phyloP scores from a whole-genome alignment of 1,284 basidiomycete genomes.

The Irpex sp. region DNA sequence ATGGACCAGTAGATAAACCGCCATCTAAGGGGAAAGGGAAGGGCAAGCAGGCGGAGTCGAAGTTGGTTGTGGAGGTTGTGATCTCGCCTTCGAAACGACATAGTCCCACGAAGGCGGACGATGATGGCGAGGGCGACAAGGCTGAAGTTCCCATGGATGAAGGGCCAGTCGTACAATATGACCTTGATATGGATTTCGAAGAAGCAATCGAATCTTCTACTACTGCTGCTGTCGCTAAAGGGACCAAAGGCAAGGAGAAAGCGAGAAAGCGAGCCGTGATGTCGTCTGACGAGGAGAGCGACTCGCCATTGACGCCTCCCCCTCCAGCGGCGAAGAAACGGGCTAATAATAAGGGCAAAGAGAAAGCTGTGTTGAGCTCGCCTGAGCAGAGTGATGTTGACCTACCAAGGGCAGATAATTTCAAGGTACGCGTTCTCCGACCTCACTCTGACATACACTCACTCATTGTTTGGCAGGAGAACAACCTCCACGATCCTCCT shows the following conservation, averaged over 20 bases:
- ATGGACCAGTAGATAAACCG: constrained; percentile 7
- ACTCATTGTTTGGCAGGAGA: background rate
- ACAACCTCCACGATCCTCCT: background rate
- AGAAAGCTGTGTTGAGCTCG: background rate
- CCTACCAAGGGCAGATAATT: background rate
- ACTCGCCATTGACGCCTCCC: background rate
- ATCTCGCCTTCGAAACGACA: background rate
- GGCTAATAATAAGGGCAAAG: background rate
- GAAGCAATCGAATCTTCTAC: background rate
- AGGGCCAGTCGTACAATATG: background rate
- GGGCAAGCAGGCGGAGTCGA: background rate
- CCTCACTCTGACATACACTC: background rate
- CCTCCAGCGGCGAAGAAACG: background rate
- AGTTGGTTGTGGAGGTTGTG: constrained; percentile 1
- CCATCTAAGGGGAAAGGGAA: constrained; percentile 14
- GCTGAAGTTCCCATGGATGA: background rate
- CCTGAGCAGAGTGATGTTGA: background rate
- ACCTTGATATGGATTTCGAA: background rate
- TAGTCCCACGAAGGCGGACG: background rate
- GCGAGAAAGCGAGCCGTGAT: constrained; percentile 19
- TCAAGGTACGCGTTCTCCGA: background rate
- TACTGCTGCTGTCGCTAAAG: background rate
- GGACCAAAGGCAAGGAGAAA: constrained; percentile 7
- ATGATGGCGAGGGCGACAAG: constrained; percentile 8
- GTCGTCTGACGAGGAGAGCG: constrained; percentile 24